Conservation (phyloP, 805 yeast species). For the Ascoidea rubescens region DNA sequence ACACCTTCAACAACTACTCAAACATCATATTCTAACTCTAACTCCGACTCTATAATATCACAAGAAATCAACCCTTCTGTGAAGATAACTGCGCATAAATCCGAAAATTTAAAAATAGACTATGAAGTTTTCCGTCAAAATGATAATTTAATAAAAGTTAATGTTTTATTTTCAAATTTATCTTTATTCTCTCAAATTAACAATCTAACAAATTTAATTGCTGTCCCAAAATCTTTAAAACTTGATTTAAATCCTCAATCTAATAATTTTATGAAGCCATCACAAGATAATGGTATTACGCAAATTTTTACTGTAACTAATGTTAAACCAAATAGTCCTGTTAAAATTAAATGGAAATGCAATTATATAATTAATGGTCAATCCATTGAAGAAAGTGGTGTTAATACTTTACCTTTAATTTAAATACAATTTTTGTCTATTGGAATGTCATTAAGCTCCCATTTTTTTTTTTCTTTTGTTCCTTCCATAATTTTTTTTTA, state of each 20-base stretch:
- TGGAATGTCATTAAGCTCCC: neutral
- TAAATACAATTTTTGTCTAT: constrained; percentile 4
- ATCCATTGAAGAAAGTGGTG: constrained; percentile 42
- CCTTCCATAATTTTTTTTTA: too few species aligned
- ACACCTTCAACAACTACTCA: constrained; percentile 8
- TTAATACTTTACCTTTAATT: constrained; percentile 23
- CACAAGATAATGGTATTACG: constrained; percentile 31
- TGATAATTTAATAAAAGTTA: constrained; percentile 23
- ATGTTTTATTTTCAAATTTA: constrained; percentile 39
- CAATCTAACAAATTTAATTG: constrained; percentile 45
- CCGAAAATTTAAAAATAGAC: constrained; percentile 34
- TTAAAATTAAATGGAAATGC: constrained; percentile 69
- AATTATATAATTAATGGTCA: constrained; percentile 37
- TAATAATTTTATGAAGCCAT: constrained; percentile 34
- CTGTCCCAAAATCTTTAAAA: constrained; percentile 53
- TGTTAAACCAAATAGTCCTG: constrained; percentile 21
- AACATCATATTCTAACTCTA: constrained; percentile 6
- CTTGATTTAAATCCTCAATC: constrained; percentile 52
- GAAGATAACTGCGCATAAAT: constrained; percentile 23
- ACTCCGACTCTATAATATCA: too few species aligned
- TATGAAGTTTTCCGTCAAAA: constrained; percentile 24
- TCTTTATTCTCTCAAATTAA: constrained; percentile 24
- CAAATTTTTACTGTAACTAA: constrained; percentile 34
- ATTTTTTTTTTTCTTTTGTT: too few species aligned
- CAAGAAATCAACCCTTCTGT: constrained; percentile 11